phyloP scores from a whole-genome alignment of 1,139 yeast species.

The Nematodospora anomalae region DNA sequence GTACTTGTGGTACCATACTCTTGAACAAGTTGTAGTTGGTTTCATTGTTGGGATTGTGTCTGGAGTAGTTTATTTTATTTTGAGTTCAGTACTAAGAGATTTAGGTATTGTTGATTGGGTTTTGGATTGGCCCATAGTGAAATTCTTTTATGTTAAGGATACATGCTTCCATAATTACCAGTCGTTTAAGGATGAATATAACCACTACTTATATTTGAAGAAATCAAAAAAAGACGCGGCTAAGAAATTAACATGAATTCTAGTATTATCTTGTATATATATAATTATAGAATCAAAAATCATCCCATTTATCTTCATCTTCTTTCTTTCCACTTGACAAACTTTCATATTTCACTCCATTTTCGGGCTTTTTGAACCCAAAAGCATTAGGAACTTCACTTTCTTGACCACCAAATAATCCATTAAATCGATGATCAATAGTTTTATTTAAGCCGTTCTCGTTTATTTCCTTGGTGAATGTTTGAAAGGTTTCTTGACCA shows the following conservation, averaged over 20 bases:
- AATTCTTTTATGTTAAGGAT: constrained; percentile 56
- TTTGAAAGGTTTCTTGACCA: constrained; percentile 64
- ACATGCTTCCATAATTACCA: constrained; percentile 47
- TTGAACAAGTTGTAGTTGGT: constrained; percentile 75
- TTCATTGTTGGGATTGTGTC: constrained; percentile 57
- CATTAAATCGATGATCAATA: constrained; percentile 52
- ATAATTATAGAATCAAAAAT: constrained; percentile 26
- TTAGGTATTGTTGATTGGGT: constrained; percentile 62
- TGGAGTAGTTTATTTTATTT: constrained; percentile 59
- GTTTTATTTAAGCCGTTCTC: constrained; percentile 35
- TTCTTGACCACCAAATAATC: constrained; percentile 42
- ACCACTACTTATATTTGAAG: constrained; percentile 11
- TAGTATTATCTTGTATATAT: constrained; percentile 1
- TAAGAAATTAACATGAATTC: constrained; percentile 1
- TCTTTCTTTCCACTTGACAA: constrained; percentile 40
- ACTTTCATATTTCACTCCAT: constrained; percentile 58
- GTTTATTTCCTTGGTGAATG: constrained; percentile 53
- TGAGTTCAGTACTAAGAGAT: constrained; percentile 54
- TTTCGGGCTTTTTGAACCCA: constrained; percentile 63
- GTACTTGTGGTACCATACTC: constrained; percentile 74
- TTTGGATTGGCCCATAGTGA: constrained; percentile 47
- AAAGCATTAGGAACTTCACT: constrained; percentile 62
- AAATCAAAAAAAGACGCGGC: constrained; percentile 1
- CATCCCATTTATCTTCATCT: constrained; percentile 48
- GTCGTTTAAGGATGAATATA: constrained; percentile 40